phyloP scores from a whole-genome alignment of 2,329 filamentous ascomycete species.

The Colletotrichum simmondsii region DNA sequence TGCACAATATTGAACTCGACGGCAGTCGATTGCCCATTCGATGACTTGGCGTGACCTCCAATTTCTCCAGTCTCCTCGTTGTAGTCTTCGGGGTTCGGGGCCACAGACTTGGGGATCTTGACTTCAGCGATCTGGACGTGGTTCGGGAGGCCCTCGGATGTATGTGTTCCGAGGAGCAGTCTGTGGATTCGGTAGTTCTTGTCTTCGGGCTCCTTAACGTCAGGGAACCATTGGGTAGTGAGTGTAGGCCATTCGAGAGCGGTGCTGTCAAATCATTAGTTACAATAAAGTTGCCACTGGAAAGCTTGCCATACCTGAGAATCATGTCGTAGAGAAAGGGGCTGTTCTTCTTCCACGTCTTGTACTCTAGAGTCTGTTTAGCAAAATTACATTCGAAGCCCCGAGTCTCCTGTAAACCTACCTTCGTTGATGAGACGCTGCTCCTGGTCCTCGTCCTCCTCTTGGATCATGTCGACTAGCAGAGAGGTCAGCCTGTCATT shows the following conservation, averaged over 20 bases:
- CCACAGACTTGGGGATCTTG: constrained; percentile 84
- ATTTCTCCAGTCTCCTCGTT: constrained; percentile 94
- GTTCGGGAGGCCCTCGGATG: constrained; percentile 85
- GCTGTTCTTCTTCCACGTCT: constrained; percentile 99
- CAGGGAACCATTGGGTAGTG: constrained; percentile 97
- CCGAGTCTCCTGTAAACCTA: constrained; percentile 44
- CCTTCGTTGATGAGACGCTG: constrained; percentile 96
- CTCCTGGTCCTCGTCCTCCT: constrained; percentile 78
- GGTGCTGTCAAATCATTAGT: constrained; percentile 63
- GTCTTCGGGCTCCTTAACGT: constrained; percentile 87
- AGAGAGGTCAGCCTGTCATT: constrained; percentile 33
- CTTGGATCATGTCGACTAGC: constrained; percentile 64
- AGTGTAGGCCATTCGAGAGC: constrained; percentile 97
- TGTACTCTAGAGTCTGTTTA: constrained; percentile 78
- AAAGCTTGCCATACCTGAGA: constrained; percentile 67
- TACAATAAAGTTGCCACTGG: not conserved
- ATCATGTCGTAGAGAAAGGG: constrained; percentile 99
- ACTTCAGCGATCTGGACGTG: constrained; percentile 96
- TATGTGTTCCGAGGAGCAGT: constrained; percentile 93
- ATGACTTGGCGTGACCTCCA: constrained; percentile 86
- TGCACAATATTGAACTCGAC: constrained; percentile 94
- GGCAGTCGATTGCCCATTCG: constrained; percentile 66
- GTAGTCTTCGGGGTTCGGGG: constrained; percentile 83
- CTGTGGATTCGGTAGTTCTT: constrained; percentile 91
- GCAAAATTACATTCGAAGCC: not conserved